Evolutionary conservation across 352 stramenopile genomes (phyloP), one percentile per base, ranked within the genome.

Genomic region (Phytophthora constricta): DNA sequence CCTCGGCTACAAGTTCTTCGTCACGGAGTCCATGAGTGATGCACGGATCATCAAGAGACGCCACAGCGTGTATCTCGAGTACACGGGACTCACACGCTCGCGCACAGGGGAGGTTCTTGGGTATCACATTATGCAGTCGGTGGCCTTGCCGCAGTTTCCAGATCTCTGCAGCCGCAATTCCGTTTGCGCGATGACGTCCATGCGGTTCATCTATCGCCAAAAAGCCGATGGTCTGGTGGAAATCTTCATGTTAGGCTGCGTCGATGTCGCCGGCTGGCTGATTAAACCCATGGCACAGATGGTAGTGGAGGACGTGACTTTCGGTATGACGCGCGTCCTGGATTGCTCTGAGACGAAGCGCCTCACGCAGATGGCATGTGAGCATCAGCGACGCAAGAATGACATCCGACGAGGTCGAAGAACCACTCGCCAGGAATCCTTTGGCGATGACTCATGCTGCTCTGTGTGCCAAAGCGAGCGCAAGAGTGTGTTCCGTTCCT

Each of bases 1-100:
- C 46, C 67, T 88, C 19, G 80, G 77, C n/a, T 86, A 82, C 66
- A 89, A 89, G 61, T 89, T 78, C 70, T 66, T 86, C 33, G 77
- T 82, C 49, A 81, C 68, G 37, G 74, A 78, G 48, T 72, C 79
- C 0, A 60, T 68, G 22, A 52, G 56, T 22, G 70, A 70, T 19
- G 68, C 66, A 2, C 74, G 73, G 26, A 46, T 82, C n/a, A 62
- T 85, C 49, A 76, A 75, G 54, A 62, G 80, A 33, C 75, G 77
- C 22, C 77, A 89, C 65, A 67, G 65, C 9, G 37, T 85, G 22
- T 89, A 85, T 58, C 45, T 89, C 22, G 77, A 86, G 33, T 78
- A 74, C 43, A 59, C 58, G 43, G 80, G 80, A 11, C 50, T 85
- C 23, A 86, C 76, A 0, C 69, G 48, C 19, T 80, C 53, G 0